Evolutionary conservation across 2,329 filamentous ascomycete genomes (phyloP), one percentile per base, ranked within the genome.

Genomic region (Fonsecaea erecta): DNA sequence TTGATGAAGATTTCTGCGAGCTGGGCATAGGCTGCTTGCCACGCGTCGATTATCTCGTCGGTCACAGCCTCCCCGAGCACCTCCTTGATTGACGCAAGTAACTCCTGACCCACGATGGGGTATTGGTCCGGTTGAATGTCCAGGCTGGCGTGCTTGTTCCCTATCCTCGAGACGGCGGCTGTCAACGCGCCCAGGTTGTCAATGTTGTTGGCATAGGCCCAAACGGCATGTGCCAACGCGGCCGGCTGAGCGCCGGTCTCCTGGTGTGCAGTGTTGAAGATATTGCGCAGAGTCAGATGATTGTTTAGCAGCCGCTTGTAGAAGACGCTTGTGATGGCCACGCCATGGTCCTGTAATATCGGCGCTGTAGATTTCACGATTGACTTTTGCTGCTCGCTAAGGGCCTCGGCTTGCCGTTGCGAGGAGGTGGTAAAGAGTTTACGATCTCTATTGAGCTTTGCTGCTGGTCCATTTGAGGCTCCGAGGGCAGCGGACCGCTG

Each of bases 211-310:
- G 90, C 90, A 73, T 91, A 93, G 69, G 86, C 87, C 69, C 89
- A 86, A 52, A 93, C 86, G 0, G 90, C 83, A 48, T 80, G 82
- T 11, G 90, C 90, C 6, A 93, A 84, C 1, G 90, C 90, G n/a
- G 82, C 80, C 3, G 88, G 83, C 75, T 93, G 90, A 62, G 86
- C 85, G 37, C 88, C 87, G 4, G 84, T 90, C 52, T 79, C 78
- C 77, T 93, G 90, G 71, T 90, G 88, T 6, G 88, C 84, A 58
- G 85, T 80, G 76, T 92, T 92, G 83, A 93, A 92, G 76, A 89
- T 81, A 75, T 88, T 84, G 71, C 88, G 85, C 34, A 93, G 84
- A 51, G 86, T 83, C 0, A 89, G 89, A 66, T 91, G 82, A 43
- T 86, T 85, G 11, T 75, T 74, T 26, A 93, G 80, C 81, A 93